Base-by-base conservation (phyloP, 805 yeast genomes). In the Tetrapisispora arboricola region DNA sequence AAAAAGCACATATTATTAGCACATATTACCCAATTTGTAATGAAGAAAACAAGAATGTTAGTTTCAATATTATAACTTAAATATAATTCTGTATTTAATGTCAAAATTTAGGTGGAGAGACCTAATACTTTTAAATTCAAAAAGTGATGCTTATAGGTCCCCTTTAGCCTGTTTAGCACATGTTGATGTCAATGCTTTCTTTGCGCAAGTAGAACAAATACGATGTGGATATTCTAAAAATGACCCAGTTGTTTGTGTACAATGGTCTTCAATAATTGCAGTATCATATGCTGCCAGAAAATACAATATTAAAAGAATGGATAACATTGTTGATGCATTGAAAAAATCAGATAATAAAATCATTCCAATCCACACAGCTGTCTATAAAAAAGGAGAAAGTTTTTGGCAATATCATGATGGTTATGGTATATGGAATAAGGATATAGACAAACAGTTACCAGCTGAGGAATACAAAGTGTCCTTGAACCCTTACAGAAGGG, bases 171-270 rank as follows among this genome's bases (percentile, higher is more conserved):
- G 83, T 19, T 73, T 92, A 29, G 87, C 82, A 7, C 94, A 87
- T 51, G 72, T 92, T 19, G 98, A 92, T 62, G 73, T 86, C 52
- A 94, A 92, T 63, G 96, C 97, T 11, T 92, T 88, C 60, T 92
- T 84, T 61, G 95, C 98, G 0, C 98, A 92, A 56, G 92, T 81
- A 24, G 96, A 92, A 53, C 90, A 82, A 49, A 66, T 84, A 6
- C 63, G 96, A 32, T 68, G 85, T 15, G 80, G 80, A 0, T 62
- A 81, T 13, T 61, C 78, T 1, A 66, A 65, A 2, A 75, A 77
- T 2, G 88, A 78, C 46, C 96, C 98, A 0, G 81, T 92, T 2
- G 96, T 87, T 0, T 88, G 96, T 58, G 85, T 86, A 4, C 98
- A 92, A 54, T 92, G 98, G 98, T 69, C 72, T 36, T 71, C 88